Percentiles rank a stretch among this genome's conserved stretches.
These are phyloP conservation scores for Scedosporium minutisporum DNA, from an alignment of 2,329 filamentous ascomycete genomes.

Conservation along the genomic window DNA sequence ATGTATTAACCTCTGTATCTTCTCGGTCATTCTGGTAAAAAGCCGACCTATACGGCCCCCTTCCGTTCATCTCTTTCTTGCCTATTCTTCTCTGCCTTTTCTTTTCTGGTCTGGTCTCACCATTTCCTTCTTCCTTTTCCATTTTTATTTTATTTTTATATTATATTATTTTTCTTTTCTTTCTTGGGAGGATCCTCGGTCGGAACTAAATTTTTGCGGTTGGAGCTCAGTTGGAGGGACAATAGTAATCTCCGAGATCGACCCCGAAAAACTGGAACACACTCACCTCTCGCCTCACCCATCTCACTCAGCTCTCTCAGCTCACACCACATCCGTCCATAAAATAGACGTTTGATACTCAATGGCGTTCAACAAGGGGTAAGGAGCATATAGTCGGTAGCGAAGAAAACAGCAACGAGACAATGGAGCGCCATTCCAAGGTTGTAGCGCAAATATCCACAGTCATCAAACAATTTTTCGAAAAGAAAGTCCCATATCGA, in stretches of 20 bases:
- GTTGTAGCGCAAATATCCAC: conserved; percentile 37
- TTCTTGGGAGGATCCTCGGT: background rate
- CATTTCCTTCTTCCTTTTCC: too few relatives aligned
- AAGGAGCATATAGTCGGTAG: too few relatives aligned
- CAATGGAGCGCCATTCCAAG: conserved; percentile 42
- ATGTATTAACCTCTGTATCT: too few relatives aligned
- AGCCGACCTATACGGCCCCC: too few relatives aligned
- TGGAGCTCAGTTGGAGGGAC: too few relatives aligned
- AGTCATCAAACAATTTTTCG: conserved; percentile 38
- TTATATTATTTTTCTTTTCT: too few relatives aligned
- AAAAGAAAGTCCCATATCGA: conserved; percentile 49
- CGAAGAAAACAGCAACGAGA: background rate
- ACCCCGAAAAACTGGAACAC: background rate
- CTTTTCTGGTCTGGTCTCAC: too few relatives aligned
- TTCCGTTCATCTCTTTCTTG: too few relatives aligned
- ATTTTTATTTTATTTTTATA: too few relatives aligned
- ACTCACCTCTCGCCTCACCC: background rate
- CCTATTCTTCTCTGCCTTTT: too few relatives aligned
- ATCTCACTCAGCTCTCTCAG: background rate
- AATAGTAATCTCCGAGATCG: background rate
- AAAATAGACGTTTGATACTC: background rate
- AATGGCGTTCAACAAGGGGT: too few relatives aligned
- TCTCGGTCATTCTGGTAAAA: too few relatives aligned
- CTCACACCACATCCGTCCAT: background rate
- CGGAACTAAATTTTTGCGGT: background rate